These are phyloP conservation scores for Trichophyton simii DNA, from an alignment of 2,329 filamentous ascomycete genomes.

Conservation along the genomic window DNA sequence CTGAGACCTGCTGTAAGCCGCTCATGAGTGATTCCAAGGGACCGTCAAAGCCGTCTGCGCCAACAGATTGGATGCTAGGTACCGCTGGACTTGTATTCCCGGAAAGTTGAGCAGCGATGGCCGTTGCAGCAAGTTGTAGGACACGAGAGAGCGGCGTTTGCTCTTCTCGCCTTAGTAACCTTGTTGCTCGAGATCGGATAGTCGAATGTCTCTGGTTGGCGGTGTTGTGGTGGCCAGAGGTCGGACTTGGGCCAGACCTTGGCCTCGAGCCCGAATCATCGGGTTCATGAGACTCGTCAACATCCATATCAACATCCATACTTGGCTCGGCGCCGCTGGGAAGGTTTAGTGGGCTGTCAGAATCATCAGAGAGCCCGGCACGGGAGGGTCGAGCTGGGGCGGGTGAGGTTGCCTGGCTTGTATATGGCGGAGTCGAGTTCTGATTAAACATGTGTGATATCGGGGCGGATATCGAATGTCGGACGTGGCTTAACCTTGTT, in stretches of 20 bases:
- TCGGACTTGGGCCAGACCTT: neutral
- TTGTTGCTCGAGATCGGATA: slow-evolving; percentile 37
- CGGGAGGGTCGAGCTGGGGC: slow-evolving; percentile 22
- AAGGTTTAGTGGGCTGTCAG: slow-evolving; percentile 25
- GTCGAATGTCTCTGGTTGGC: slow-evolving; percentile 17
- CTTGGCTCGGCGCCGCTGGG: slow-evolving; percentile 29
- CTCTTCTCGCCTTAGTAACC: slow-evolving; percentile 45
- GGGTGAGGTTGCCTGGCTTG: slow-evolving; percentile 16
- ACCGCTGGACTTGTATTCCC: slow-evolving; percentile 46
- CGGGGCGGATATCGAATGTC: slow-evolving; percentile 32
- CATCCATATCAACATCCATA: slow-evolving; percentile 32
- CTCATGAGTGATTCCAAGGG: slow-evolving; percentile 52
- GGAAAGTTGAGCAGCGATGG: slow-evolving; percentile 52
- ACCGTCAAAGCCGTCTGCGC: slow-evolving; percentile 46
- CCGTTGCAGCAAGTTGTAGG: slow-evolving; percentile 50
- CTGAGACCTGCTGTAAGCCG: slow-evolving; percentile 50
- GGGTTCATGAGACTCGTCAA: slow-evolving; percentile 30
- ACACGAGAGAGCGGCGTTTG: slow-evolving; percentile 51
- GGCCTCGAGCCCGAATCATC: slow-evolving; percentile 29
- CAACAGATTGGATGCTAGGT: slow-evolving; percentile 43
- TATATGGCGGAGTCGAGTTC: slow-evolving; percentile 17
- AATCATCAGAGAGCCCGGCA: slow-evolving; percentile 21
- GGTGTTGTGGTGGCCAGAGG: slow-evolving; percentile 11
- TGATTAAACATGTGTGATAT: slow-evolving; percentile 35
- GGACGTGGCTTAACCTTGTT: slow-evolving; percentile 31